phyloP scores from a whole-genome alignment of 176 grass and related monocot genomes.

The Triticum timopheevii region DNA sequence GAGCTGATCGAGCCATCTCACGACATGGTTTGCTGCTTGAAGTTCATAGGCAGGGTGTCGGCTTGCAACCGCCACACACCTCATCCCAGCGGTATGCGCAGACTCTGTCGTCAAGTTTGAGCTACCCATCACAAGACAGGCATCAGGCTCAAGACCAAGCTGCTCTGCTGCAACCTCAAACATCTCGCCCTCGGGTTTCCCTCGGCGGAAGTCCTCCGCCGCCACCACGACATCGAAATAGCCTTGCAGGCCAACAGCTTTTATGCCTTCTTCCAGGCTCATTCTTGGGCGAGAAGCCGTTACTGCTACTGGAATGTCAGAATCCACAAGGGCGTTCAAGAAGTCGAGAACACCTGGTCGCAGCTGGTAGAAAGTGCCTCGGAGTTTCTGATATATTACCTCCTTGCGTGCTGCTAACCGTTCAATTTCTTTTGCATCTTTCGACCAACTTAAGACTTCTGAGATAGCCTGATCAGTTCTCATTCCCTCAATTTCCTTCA shows the following conservation, averaged over 20 bases:
- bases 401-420: conserved; percentile 63
- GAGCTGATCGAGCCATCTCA: conserved; percentile 85
- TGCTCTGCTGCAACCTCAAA: conserved; percentile 55
- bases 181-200: conserved; percentile 68
- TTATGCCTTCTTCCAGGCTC: conserved; percentile 60
- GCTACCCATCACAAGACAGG: conserved; percentile 76
- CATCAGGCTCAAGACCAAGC: conserved; percentile 59
- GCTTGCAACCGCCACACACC: conserved; percentile 71
- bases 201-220: conserved; percentile 57
- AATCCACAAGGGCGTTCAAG: conserved; percentile 57
- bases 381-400: conserved; percentile 48
- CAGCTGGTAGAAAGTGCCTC: conserved; percentile 41
- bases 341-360: conserved; percentile 56
- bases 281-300: conserved; percentile 29
- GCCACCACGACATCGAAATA: conserved; percentile 65
- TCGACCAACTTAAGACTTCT: conserved; percentile 72
- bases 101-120: conserved; percentile 49
- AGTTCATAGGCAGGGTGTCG: conserved; percentile 61
- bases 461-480: conserved; percentile 67
- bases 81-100: conserved; percentile 69
- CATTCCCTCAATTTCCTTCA: conserved; percentile 71
- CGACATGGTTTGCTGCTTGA: conserved; percentile 63
- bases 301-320: conserved; percentile 59
- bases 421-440: conserved; percentile 50
- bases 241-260: conserved; percentile 57